Evolutionary conservation across 192 early-diverging fungal genomes (phyloP).

Genomic region (Chytriomyces sp.): DNA sequence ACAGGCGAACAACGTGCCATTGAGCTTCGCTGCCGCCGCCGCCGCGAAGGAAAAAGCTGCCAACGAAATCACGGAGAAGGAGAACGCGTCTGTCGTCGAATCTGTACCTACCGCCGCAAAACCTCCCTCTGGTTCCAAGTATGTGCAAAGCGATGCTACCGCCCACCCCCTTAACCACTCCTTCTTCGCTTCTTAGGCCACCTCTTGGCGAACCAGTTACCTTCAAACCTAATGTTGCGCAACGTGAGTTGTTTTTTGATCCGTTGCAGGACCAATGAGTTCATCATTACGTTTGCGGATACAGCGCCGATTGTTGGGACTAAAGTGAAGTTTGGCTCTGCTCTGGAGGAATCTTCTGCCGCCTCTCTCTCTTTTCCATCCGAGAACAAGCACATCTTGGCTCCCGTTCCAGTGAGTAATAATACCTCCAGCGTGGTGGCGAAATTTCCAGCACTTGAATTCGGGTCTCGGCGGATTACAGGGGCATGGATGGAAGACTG

Average conservation of each 20-base stretch:
- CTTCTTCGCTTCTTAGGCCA: not conserved
- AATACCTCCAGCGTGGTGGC: not conserved
- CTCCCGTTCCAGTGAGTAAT: not conserved
- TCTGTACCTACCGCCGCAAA: not conserved
- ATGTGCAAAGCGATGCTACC: not conserved
- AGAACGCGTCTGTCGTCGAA: too few relatives aligned
- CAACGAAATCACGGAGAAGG: too few relatives aligned
- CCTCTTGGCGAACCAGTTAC: not conserved
- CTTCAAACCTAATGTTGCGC: constrained; percentile 24
- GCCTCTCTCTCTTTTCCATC: not conserved
- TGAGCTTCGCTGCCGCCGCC: not conserved
- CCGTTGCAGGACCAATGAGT: not conserved
- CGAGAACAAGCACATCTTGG: not conserved
- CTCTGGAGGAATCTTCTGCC: not conserved
- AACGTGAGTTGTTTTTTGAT: constrained; percentile 15
- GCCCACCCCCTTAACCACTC: not conserved
- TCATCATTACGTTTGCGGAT: not conserved
- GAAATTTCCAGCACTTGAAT: not conserved
- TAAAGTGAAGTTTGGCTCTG: constrained; percentile 22
- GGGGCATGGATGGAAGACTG: not conserved
- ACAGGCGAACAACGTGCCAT: not conserved
- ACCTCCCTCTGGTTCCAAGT: not conserved
- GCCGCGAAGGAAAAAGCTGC: not conserved
- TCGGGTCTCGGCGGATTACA: not conserved
- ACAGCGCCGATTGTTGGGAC: not conserved